Evolutionary conservation across 2,329 filamentous ascomycete species (phyloP).

Genomic region (Trichophyton equinum): DNA sequence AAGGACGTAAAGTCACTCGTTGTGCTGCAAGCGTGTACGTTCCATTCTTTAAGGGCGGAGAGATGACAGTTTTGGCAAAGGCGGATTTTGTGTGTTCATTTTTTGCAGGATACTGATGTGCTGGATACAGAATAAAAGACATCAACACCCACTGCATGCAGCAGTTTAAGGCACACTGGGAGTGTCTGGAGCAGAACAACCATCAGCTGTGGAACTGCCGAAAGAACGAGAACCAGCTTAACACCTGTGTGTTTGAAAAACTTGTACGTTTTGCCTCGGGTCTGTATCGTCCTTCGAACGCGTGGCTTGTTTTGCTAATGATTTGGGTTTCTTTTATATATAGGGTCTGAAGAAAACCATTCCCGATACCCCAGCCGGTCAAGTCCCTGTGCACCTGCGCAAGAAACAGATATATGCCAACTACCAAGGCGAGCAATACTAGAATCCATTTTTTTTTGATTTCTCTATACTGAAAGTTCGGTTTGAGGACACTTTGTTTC

Average conservation of each 20-base stretch:
- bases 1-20: constrained; percentile 89
- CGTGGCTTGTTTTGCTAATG: background rate
- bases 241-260: constrained; percentile 92
- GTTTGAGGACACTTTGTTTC: background rate
- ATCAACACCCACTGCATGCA: constrained; percentile 89
- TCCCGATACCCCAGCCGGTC: constrained; percentile 57
- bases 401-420: constrained; percentile 37
- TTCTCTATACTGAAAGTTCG: background rate
- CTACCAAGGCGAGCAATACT: constrained; percentile 29
- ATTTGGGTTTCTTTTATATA: constrained; percentile 12
- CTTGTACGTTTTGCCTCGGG: constrained; percentile 50
- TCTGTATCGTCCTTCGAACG: background rate
- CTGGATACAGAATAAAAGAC: constrained; percentile 60
- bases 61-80: too few relatives aligned
- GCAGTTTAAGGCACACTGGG: constrained; percentile 87
- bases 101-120: background rate
- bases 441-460: constrained; percentile 6
- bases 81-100: too few relatives aligned
- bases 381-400: constrained; percentile 62
- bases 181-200: constrained; percentile 94
- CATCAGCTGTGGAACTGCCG: constrained; percentile 96
- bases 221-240: constrained; percentile 73
- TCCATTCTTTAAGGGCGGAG: constrained; percentile 10
- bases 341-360: constrained; percentile 73
- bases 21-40: constrained; percentile 93